phyloP scores from a whole-genome alignment of 2,329 filamentous ascomycete genomes.

The Pezicula carpinea region DNA sequence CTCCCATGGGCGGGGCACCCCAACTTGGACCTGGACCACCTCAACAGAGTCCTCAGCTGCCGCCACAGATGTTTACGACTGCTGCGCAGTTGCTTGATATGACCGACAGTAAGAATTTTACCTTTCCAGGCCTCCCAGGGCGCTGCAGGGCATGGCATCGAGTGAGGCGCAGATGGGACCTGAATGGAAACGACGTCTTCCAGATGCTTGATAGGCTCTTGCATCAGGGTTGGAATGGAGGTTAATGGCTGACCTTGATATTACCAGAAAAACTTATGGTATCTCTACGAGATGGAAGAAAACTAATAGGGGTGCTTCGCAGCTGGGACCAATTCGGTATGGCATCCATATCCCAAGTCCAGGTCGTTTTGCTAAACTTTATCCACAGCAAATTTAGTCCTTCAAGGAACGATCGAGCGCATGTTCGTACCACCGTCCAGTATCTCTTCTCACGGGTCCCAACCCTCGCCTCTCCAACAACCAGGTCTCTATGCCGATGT shows the following conservation, averaged over 20 bases:
- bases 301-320: constrained; percentile 85
- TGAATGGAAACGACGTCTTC: not conserved
- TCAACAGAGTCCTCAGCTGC: constrained; percentile 55
- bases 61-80: constrained; percentile 97
- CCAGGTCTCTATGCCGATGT: constrained; percentile 75
- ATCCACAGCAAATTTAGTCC: constrained; percentile 77
- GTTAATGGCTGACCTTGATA: constrained; percentile 18
- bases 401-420: constrained; percentile 88
- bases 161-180: not conserved
- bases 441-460: constrained; percentile 26
- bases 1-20: constrained; percentile 28
- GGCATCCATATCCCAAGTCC: constrained; percentile 21
- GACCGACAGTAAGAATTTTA: constrained; percentile 77
- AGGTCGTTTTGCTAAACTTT: constrained; percentile 5
- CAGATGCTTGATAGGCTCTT: not conserved
- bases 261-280: constrained; percentile 85
- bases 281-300: constrained; percentile 85
- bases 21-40: constrained; percentile 17
- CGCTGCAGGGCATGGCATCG: not conserved
- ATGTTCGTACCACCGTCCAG: constrained; percentile 57
- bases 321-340: constrained; percentile 98
- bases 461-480: constrained; percentile 28
- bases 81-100: constrained; percentile 92
- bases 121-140: not conserved
- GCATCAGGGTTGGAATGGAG: not conserved